These are phyloP conservation scores for Plantago ovata DNA, from an alignment of 257 asterid genomes.

Conservation along the genomic window DNA sequence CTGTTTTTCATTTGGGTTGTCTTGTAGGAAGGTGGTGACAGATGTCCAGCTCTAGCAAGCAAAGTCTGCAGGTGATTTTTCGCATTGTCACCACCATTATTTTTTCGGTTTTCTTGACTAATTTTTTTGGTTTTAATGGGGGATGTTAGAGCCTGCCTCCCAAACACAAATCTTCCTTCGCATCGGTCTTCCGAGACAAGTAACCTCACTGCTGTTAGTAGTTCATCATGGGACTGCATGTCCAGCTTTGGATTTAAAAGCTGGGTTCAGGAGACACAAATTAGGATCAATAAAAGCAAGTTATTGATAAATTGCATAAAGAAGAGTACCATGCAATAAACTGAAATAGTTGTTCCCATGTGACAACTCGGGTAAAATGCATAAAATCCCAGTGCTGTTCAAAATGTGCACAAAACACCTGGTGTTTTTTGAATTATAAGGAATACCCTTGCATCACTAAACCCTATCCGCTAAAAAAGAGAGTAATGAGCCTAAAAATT, in stretches of 20 bases:
- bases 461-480: no score
- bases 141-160: conserved; percentile 44
- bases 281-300: conserved; percentile 18
- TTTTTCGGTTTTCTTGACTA: conserved; percentile 22
- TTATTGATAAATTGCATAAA: not conserved
- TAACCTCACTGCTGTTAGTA: conserved; percentile 70
- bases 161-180: conserved; percentile 85
- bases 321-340: not conserved
- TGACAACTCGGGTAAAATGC: no score
- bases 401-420: no score
- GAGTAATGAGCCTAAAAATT: no score
- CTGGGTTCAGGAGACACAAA: conserved; percentile 45
- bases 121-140: conserved; percentile 38
- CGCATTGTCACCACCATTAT: conserved; percentile 48
- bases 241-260: conserved; percentile 62
- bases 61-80: conserved; percentile 73
- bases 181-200: conserved; percentile 76
- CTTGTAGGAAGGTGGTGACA: conserved; percentile 56
- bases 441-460: no score
- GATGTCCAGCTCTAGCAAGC: conserved; percentile 78
- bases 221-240: conserved; percentile 45
- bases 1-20: conserved; percentile 54
- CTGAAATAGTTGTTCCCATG: not conserved
- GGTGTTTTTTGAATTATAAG: no score
- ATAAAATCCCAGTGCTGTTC: no score